Base-by-base conservation (phyloP, 1,284 basidiomycete species). In the Trichosporon sp. region DNA sequence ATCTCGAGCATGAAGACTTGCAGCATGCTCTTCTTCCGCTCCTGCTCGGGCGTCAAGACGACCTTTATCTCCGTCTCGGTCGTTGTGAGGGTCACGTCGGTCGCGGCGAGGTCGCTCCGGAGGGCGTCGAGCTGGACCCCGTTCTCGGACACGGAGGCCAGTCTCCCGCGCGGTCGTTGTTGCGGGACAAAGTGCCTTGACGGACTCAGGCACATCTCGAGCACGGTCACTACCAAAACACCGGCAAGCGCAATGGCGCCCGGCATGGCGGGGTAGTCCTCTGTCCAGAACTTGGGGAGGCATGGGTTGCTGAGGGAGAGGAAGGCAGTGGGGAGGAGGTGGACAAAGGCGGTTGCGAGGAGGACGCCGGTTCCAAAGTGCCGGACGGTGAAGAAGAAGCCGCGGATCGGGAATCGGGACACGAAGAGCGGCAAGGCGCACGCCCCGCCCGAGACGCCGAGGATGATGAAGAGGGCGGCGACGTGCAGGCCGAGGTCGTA, bases 1-100 rank as follows among this genome's bases (percentile, higher is more conserved):
- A 80, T 80, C 68, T 86, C 85, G 37, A 85, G 78, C n/a, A 84
- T 66, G 40, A 66, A 10, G 65, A 43, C 46, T 21, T 66, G 65
- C 43, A 66, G 65, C 65, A 66, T 66, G 40, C 21, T 66, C 65
- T 66, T 66, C 40, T 66, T 66, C 6, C 38, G 65, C 38, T 46
- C 40, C 40, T 66, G 65, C 40, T 66, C 65, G 11, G 65, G 65
- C 26, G 65, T 66, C 14, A 63, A 14, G 59, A 63, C 16, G 32
- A 37, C 6, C 35, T 35, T 32, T 14, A 35, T 16, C 35, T 63
- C 59, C 8, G 32, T 35, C 2, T 16, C 59, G 38, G 38, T 40
- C 38, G 38, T 40, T 12, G 38, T 40, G 4, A 63, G 32, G 16
- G 59, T 35, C 4, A 63, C 7, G 14, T 63, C 32, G 19, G 59